Evolutionary conservation across 345 rosid genomes (phyloP), one percentile per base, ranked within the genome.

Genomic region (Erodium maritimum): DNA sequence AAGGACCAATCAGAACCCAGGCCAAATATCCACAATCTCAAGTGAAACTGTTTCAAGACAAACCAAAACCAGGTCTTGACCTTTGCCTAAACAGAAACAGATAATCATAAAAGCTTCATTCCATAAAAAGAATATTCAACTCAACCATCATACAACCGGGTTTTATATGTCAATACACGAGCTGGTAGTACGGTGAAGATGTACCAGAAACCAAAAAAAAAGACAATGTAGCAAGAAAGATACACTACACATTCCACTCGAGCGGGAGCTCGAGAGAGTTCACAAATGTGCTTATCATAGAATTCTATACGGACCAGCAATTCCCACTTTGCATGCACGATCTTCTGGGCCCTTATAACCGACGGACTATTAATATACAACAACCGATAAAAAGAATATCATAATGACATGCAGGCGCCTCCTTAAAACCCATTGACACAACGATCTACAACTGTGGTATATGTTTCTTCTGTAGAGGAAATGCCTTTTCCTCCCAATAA

Each of bases 401-500:
- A 5, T 6, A 29, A 11, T 11, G 37, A 29, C 37, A 11, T 29
- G 37, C 37, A 29, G 4, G 0, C 8, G 37, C 55, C 55, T 21
- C 21, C 17, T 8, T n/a, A 3, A n/a, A n/a, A 52, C 7, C 55
- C 11, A 7, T 7, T 52, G 11, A n/a, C 55, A 52, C n/a, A n/a
- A 9, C 19, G 55, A n/a, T 52, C 55, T 52, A 16, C 23, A 19
- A 12, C 23, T 4, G 21, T n/a, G n/a, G n/a, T n/a, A 53, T 20
- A 29, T 55, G 45, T 52, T 61, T 33, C 48, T 53, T 52, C 56
- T 19, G 52, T 51, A 61, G 17, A 24, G 50, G 52, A 17, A 48
- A 19, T 24, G 21, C 24, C 21, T 20, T 4, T 21, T 22, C 63
- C 58, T 53, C 65, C 51, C 19, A 48, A 54, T 53, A 12, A 21